Evolutionary conservation across 495 filamentous ascomycete genomes (phyloP).

Genomic region (Aspergillus avenaceus): DNA sequence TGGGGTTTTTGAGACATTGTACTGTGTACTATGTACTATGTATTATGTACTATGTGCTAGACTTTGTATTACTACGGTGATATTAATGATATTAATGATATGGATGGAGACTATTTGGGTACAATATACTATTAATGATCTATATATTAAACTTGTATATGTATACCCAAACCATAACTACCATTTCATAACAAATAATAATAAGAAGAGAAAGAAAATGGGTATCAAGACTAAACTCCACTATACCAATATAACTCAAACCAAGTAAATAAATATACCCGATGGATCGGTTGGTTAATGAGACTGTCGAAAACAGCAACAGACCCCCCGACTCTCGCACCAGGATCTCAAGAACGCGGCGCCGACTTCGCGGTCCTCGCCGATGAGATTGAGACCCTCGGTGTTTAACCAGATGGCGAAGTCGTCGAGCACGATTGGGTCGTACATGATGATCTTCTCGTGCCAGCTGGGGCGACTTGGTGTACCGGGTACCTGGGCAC

Average conservation of each 20-base stretch:
- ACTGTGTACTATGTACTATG: too few species aligned
- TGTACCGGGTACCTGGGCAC: conserved; percentile 45
- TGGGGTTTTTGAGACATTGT: too few species aligned
- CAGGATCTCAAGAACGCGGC: conserved; percentile 65
- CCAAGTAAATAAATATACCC: neutral
- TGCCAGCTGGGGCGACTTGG: conserved; percentile 57
- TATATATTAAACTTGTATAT: too few species aligned
- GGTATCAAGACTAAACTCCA: too few species aligned
- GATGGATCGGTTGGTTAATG: neutral
- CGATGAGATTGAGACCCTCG: conserved; percentile 56
- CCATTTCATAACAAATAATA: neutral
- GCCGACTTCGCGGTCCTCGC: conserved; percentile 62
- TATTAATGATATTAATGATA: too few species aligned
- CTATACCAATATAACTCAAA: neutral
- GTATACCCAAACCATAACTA: too few species aligned
- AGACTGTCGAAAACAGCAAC: conserved; percentile 46
- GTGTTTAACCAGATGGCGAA: conserved; percentile 78
- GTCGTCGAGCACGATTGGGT: conserved; percentile 87
- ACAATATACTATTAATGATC: too few species aligned
- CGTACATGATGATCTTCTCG: conserved; percentile 91
- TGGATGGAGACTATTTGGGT: too few species aligned
- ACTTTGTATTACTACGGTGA: too few species aligned
- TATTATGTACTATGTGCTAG: too few species aligned
- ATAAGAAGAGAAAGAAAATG: neutral
- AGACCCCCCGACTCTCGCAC: conserved; percentile 81